A percentile compares a stretch with the other conserved stretches of the same genome.
Evolutionary conservation across 305 asterid species (phyloP).

Genomic region (Striga hermonthica): DNA sequence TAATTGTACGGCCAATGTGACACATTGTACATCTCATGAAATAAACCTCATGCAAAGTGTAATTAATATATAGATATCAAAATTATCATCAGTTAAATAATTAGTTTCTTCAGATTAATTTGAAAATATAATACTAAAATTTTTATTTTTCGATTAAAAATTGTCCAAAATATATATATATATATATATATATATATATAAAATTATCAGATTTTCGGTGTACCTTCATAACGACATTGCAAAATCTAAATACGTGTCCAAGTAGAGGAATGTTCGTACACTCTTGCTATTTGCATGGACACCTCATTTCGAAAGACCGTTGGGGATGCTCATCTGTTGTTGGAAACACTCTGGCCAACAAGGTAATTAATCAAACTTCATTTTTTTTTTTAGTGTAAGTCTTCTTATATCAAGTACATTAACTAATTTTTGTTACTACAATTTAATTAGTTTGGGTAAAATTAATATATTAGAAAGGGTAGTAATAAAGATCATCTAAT

Average conservation of each 20-base stretch:
- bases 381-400: neutral
- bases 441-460: too few relatives aligned
- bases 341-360: neutral
- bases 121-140: too few relatives aligned
- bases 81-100: neutral
- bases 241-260: neutral
- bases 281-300: neutral
- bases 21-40: neutral
- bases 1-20: neutral
- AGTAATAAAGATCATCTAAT: too few relatives aligned
- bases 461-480: too few relatives aligned
- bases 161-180: too few relatives aligned
- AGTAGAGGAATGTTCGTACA: constrained; percentile 1
- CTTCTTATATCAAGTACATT: neutral
- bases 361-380: neutral
- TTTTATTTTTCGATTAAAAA: too few relatives aligned
- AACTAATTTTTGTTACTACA: too few relatives aligned
- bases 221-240: neutral
- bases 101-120: too few relatives aligned
- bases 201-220: neutral
- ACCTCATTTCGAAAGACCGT: neutral
- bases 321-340: neutral
- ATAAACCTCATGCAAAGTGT: neutral
- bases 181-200: neutral
- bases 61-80: neutral